A percentile compares a stretch with the other conserved stretches of the same genome.
Conservation (phyloP, 192 early-diverging fungal species). For the Gigaspora rosea region DNA sequence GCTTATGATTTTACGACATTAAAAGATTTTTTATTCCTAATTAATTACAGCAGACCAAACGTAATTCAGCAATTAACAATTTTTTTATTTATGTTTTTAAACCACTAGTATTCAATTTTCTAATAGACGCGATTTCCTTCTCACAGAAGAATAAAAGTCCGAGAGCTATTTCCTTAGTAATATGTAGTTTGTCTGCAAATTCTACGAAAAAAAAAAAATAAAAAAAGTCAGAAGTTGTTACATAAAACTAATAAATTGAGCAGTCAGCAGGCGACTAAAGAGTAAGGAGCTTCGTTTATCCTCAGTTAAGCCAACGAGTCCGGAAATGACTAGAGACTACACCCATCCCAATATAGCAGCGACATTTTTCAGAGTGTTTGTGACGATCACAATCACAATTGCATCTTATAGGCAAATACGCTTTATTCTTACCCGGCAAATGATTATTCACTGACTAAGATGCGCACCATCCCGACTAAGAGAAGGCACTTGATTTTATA, state of each 20-base stretch:
- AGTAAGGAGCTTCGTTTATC: conserved; percentile 24
- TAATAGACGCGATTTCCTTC: no score
- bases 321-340: not conserved
- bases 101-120: no score
- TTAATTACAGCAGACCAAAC: no score
- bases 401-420: not conserved
- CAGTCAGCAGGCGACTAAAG: not conserved
- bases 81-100: no score
- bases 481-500: not conserved
- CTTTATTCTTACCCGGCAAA: not conserved
- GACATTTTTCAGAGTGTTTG: not conserved
- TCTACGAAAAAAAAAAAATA: no score
- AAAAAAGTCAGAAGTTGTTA: conserved; percentile 3
- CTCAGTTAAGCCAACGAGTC: conserved; percentile 25
- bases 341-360: not conserved
- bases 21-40: no score
- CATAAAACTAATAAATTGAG: conserved; percentile 1
- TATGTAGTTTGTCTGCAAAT: no score
- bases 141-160: no score
- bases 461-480: not conserved
- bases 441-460: not conserved
- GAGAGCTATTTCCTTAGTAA: no score
- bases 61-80: no score
- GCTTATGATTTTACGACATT: no score
- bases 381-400: not conserved